Conservation (phyloP, 208 protist species). For the Crithidia acanthocephali region DNA sequence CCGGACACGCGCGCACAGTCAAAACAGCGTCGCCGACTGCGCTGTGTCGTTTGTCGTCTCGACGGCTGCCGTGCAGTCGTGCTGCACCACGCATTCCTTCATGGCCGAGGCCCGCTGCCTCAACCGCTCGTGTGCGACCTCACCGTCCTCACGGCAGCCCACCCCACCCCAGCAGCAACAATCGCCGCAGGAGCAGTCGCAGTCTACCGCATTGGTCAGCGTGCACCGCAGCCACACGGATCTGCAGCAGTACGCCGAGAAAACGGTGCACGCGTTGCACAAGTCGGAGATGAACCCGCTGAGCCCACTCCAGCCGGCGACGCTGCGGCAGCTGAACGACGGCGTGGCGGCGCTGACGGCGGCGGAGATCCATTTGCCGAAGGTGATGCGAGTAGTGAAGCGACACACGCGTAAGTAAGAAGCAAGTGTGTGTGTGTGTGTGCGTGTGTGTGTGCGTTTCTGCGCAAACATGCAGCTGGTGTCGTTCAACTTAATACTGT, state of each 20-base stretch:
- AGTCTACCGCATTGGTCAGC: neutral
- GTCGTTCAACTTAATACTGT: too few relatives aligned
- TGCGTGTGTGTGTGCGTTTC: slow-evolving; percentile 6
- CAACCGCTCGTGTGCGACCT: neutral
- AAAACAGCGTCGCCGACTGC: neutral
- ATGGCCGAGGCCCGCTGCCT: slow-evolving; percentile 5
- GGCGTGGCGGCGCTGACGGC: slow-evolving; percentile 8
- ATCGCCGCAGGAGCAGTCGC: neutral
- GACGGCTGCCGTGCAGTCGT: slow-evolving; percentile 1
- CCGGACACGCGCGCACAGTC: neutral
- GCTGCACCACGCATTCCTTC: slow-evolving; percentile 13
- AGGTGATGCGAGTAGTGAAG: neutral
- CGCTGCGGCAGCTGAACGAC: neutral
- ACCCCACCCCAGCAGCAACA: neutral
- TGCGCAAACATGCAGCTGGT: neutral
- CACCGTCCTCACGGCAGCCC: neutral
- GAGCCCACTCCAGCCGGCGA: neutral
- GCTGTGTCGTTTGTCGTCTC: neutral
- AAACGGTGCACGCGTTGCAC: neutral
- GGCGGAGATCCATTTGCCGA: slow-evolving; percentile 22
- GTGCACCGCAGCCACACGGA: neutral
- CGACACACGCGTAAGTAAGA: neutral
- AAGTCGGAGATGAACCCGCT: neutral
- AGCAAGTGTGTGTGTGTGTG: neutral
- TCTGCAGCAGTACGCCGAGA: neutral